Base-by-base conservation (phyloP, 306 rosid species). In the Vigna unguiculata region DNA sequence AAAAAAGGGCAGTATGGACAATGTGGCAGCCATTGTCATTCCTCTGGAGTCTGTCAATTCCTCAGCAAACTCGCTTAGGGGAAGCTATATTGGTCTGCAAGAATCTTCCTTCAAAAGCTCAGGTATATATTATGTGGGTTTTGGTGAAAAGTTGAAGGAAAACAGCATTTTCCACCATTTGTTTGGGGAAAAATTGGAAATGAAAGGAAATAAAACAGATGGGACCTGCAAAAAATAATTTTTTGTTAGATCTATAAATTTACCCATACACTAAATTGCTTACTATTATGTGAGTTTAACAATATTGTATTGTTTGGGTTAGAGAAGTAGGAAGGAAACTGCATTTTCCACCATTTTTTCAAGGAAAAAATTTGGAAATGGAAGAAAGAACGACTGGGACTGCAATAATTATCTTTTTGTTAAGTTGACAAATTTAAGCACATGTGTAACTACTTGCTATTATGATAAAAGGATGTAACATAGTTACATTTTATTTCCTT, bases 11-110 rank as follows among this genome's bases (percentile, higher is more conserved):
- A 92, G 97, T 69, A 86, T 74, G 94, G 98, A 94, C 81, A 94
- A 94, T 77, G 77, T 92, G 86, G 98, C 97, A 49, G 88, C 96
- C 58, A 83, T 92, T 71, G 93, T 92, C 75, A 89, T 94, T 90
- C 98, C 97, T 52, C 83, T 94, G 61, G 87, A 80, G 62, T 82
- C 90, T 73, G 41, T 58, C 19, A 84, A 79, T 20, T 77, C 80
- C 72, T 79, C 89, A 55, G 81, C 72, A 49, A 78, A 70, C 58
- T 73, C 72, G 25, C 47, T 48, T 59, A 60, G 76, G 67, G 79
- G 89, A 81, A 78, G 83, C 75, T 79, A 72, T 77, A 15, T 48
- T 78, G 86, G 85, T 69, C 71, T 73, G 40, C 85, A 74, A 81
- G 84, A 83, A 77, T 79, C 83, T 47, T 76, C 83, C 48, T 73